These are phyloP conservation scores for Helotiales sp. DNA, from an alignment of 2,329 filamentous ascomycete genomes.

Conservation along the genomic window DNA sequence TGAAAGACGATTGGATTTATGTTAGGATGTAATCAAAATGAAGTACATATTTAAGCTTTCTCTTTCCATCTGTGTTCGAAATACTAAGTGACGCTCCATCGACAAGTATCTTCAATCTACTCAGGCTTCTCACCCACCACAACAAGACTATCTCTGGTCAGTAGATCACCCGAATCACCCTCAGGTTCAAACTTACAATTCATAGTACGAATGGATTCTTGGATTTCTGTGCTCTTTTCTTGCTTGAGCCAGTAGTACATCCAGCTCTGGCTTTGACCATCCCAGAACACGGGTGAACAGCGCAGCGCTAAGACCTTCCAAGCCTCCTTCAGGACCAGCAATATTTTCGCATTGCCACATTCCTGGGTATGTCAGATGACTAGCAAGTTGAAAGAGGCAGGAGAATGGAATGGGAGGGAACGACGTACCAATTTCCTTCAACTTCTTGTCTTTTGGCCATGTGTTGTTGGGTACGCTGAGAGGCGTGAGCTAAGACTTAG, in stretches of 20 bases:
- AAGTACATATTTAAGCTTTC: background rate
- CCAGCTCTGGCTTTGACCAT: constrained; percentile 22
- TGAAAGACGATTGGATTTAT: no score
- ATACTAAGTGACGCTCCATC: no score
- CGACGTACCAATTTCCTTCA: constrained; percentile 43
- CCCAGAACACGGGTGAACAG: constrained; percentile 22
- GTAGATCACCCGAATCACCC: background rate
- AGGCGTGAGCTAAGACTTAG: background rate
- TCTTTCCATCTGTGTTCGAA: no score
- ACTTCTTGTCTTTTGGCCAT: constrained; percentile 47
- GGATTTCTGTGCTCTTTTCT: constrained; percentile 13
- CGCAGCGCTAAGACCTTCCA: constrained; percentile 20
- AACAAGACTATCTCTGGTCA: constrained; percentile 7
- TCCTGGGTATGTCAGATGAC: background rate
- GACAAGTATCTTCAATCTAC: no score
- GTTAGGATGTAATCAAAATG: background rate
- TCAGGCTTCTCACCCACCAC: constrained; percentile 12
- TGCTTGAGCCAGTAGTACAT: constrained; percentile 22
- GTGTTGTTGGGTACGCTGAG: constrained; percentile 40
- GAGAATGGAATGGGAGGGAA: background rate
- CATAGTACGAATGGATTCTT: constrained; percentile 22
- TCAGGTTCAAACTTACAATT: constrained; percentile 6
- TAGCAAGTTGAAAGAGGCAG: background rate
- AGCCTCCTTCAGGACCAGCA: constrained; percentile 9
- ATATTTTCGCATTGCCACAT: constrained; percentile 12